Percentiles rank a stretch among this genome's conserved stretches.
Conservation (phyloP, 2,329 filamentous ascomycete species). For the Purpureocillium lavendulum region DNA sequence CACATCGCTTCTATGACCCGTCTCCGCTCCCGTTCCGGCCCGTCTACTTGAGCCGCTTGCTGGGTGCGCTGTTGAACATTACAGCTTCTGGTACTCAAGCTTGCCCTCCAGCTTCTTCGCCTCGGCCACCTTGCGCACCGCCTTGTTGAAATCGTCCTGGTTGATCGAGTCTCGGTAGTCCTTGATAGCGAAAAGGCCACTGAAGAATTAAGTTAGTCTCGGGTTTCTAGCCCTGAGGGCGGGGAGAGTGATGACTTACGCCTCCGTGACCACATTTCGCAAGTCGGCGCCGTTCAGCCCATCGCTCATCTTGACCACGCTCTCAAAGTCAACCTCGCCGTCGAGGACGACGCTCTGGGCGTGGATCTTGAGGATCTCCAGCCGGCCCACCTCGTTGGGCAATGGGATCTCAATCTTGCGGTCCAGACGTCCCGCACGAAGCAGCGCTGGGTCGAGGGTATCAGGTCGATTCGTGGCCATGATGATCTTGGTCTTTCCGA, state of each 20-base stretch:
- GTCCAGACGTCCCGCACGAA: conserved; percentile 88
- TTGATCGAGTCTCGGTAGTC: conserved; percentile 93
- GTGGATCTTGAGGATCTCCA: conserved; percentile 99
- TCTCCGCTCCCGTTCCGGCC: too few species aligned
- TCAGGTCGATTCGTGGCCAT: conserved; percentile 99
- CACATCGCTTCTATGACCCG: too few species aligned
- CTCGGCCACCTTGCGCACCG: conserved; percentile 93
- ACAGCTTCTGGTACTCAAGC: conserved; percentile 94
- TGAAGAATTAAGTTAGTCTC: conserved; percentile 23
- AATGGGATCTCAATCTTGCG: conserved; percentile 97
- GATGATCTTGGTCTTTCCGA: conserved; percentile 99
- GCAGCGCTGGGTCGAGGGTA: conserved; percentile 85
- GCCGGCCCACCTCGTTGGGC: conserved; percentile 89
- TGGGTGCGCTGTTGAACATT: conserved; percentile 16
- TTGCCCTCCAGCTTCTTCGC: conserved; percentile 98
- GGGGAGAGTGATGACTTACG: conserved; percentile 52
- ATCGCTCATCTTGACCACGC: conserved; percentile 99
- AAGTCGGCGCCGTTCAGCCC: conserved; percentile 95
- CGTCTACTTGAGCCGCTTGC: too few species aligned
- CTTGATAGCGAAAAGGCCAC: conserved; percentile 95
- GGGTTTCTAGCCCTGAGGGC: neutral
- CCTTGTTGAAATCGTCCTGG: conserved; percentile 99
- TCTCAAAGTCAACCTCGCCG: conserved; percentile 97
- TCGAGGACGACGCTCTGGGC: conserved; percentile 77
- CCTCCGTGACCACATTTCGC: conserved; percentile 96